Percentiles rank a stretch among this genome's conserved stretches.
These are phyloP conservation scores for Symbiodinium natans DNA, from an alignment of 73 alveolate genomes.

Conservation along the genomic window DNA sequence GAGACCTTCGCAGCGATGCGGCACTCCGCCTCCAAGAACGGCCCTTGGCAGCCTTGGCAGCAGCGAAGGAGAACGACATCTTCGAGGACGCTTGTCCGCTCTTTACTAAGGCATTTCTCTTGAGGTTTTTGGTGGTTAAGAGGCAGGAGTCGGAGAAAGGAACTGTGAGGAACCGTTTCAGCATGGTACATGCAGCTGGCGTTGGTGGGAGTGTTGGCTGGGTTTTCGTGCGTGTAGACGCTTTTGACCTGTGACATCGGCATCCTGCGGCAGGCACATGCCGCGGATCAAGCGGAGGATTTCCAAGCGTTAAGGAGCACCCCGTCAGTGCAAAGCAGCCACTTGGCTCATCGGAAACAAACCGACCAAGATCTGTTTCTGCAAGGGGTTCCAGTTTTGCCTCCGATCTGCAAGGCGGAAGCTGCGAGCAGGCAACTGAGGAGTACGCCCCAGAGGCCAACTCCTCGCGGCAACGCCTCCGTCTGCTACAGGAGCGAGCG, in stretches of 20 bases:
- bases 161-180: too few relatives aligned
- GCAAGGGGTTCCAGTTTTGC: background rate
- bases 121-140: too few relatives aligned
- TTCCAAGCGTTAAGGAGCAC: background rate
- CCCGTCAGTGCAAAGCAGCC: background rate
- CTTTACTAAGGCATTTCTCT: too few relatives aligned
- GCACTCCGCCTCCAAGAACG: background rate
- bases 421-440: background rate
- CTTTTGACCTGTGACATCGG: too few relatives aligned
- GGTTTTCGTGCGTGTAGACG: too few relatives aligned
- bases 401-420: background rate
- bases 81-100: background rate
- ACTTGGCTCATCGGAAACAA: too few relatives aligned
- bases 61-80: background rate
- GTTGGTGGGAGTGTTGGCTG: too few relatives aligned
- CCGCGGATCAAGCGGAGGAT: background rate
- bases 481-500: background rate
- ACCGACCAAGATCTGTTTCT: too few relatives aligned
- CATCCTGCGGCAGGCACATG: background rate
- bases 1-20: slow-evolving; percentile 64
- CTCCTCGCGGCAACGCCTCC: background rate
- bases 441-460: background rate
- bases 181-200: too few relatives aligned
- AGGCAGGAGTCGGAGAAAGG: too few relatives aligned
- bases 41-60: background rate